phyloP scores from a whole-genome alignment of 1,284 basidiomycete species.

The Moesziomyces aphidis region DNA sequence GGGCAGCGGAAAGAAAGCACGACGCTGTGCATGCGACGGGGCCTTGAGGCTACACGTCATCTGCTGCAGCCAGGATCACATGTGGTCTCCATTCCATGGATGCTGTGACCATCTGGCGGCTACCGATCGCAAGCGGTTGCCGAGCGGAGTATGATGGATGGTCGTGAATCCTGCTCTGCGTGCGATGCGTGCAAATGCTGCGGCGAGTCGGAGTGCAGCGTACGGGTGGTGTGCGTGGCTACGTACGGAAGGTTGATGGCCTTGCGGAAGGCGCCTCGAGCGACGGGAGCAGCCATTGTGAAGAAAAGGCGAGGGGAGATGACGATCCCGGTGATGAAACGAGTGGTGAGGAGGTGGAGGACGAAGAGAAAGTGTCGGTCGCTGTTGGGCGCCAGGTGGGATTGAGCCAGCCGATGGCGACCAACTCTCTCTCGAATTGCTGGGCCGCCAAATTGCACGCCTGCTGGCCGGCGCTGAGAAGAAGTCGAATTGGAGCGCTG shows the following conservation, averaged over 20 bases:
- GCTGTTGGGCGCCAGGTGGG: slow-evolving; percentile 2
- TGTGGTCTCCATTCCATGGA: no score
- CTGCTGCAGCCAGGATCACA: no score
- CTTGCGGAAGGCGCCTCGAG: slow-evolving; percentile 63
- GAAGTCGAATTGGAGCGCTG: background rate
- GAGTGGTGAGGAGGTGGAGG: slow-evolving; percentile 29
- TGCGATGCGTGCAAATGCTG: background rate
- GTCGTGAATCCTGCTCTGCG: no score
- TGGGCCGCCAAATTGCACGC: background rate
- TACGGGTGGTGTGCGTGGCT: background rate
- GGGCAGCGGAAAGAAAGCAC: background rate
- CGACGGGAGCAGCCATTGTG: slow-evolving; percentile 56
- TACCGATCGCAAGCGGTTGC: no score
- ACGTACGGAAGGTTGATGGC: slow-evolving; percentile 78
- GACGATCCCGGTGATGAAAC: slow-evolving; percentile 19
- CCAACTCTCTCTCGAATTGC: background rate
- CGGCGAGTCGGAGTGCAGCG: background rate
- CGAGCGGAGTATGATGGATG: no score
- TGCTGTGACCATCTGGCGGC: no score
- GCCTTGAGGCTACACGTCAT: background rate
- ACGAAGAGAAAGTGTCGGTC: slow-evolving; percentile 16
- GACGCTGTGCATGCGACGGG: background rate
- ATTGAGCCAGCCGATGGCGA: slow-evolving; percentile 21
- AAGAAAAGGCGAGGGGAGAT: slow-evolving; percentile 4
- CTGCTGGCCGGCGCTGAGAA: background rate